Conservation (phyloP, 176 grass and related monocot species). For the Oryza punctata region DNA sequence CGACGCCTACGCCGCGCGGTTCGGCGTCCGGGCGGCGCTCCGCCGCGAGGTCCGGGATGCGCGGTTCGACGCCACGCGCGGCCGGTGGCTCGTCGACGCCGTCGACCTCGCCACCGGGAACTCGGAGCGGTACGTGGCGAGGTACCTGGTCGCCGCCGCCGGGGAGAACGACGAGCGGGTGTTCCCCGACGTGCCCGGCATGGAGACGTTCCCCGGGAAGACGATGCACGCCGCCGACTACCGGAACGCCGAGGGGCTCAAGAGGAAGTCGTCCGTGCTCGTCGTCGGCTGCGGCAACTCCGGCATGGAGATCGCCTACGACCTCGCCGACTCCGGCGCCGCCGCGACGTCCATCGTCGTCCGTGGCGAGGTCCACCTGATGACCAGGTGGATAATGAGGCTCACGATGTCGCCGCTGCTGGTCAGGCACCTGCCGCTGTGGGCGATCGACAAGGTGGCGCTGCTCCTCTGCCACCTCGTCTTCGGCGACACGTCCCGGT, state of each 20-base stretch:
- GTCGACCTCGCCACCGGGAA: not conserved
- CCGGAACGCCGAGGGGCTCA: conserved; percentile 26
- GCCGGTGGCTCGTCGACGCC: conserved; percentile 31
- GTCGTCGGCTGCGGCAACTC: conserved; percentile 18
- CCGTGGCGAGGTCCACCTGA: conserved; percentile 25
- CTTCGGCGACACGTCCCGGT: conserved; percentile 53
- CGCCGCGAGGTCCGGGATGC: conserved; percentile 30
- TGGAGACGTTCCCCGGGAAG: conserved; percentile 38
- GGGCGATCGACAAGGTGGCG: conserved; percentile 42
- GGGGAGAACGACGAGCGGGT: conserved; percentile 42
- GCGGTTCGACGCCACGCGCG: conserved; percentile 4
- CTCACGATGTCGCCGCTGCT: conserved; percentile 25
- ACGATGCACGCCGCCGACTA: conserved; percentile 43
- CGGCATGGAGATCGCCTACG: conserved; percentile 53
- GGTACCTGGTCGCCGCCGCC: conserved; percentile 45
- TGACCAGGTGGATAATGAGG: conserved; percentile 42
- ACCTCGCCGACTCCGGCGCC: conserved; percentile 35
- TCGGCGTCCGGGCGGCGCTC: no score
- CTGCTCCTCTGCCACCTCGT: conserved; percentile 41
- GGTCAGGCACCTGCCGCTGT: conserved; percentile 23
- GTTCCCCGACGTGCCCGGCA: conserved; percentile 38
- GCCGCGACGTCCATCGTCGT: not conserved
- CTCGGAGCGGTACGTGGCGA: conserved; percentile 34
- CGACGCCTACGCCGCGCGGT: conserved; percentile 37
- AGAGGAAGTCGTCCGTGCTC: conserved; percentile 35